Conservation (phyloP, 768 basidiomycete genomes). For the Cyathus striatus region DNA sequence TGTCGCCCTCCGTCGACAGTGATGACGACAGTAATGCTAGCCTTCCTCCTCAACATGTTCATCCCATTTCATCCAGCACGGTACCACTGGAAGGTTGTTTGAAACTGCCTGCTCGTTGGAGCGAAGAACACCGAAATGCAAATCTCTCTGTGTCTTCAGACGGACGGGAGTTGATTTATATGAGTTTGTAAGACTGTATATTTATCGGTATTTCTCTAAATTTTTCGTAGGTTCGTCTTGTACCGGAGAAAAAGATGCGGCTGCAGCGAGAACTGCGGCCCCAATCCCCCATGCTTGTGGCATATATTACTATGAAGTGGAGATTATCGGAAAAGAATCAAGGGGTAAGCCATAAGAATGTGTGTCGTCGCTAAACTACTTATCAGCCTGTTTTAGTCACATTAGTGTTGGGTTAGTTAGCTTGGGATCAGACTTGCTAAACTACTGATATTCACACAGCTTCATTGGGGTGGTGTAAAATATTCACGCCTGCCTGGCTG, state of each 20-base stretch:
- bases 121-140: constrained; percentile 56
- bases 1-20: constrained; percentile 49
- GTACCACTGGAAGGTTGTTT: constrained; percentile 37
- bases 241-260: constrained; percentile 75
- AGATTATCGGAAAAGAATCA: constrained; percentile 72
- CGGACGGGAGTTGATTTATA: constrained; percentile 70
- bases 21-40: constrained; percentile 61
- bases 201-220: constrained; percentile 1
- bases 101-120: constrained; percentile 75
- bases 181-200: constrained; percentile 52
- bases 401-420: constrained; percentile 74
- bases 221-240: constrained; percentile 38
- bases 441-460: too few species aligned
- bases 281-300: constrained; percentile 84
- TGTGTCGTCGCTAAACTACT: too few species aligned
- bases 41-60: constrained; percentile 32
- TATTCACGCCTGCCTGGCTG: constrained; percentile 79
- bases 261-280: constrained; percentile 71
- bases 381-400: constrained; percentile 39
- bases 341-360: constrained; percentile 59
- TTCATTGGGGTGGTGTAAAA: constrained; percentile 61
- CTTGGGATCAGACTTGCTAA: too few species aligned
- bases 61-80: constrained; percentile 30
- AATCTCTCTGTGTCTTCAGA: constrained; percentile 60
- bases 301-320: constrained; percentile 92